A percentile compares a stretch with the other conserved stretches of the same genome.
These are phyloP conservation scores for Aureobasidium subglaciale DNA, from an alignment of 2,329 filamentous ascomycete species.

Conservation along the genomic window DNA sequence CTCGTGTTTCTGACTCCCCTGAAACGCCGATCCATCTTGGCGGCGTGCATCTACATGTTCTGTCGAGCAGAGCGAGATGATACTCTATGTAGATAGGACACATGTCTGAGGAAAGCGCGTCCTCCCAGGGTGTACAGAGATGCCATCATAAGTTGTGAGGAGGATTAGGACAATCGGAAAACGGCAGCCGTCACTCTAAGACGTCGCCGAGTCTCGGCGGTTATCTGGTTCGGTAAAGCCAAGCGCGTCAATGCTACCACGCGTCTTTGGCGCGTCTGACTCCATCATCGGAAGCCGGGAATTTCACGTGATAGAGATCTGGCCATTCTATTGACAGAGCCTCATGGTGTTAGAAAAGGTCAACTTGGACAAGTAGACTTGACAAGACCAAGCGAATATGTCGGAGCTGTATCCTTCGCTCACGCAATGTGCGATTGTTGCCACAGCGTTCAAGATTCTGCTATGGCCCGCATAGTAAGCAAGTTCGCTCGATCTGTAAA, in stretches of 20 bases:
- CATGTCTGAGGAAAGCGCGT: background rate
- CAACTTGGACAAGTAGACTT: background rate
- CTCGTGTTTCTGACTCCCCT: background rate
- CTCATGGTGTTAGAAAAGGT: background rate
- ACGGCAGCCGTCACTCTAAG: background rate
- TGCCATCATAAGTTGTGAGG: background rate
- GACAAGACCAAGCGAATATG: conserved; percentile 44
- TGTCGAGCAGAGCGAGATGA: background rate
- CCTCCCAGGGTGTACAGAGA: background rate
- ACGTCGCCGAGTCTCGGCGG: background rate
- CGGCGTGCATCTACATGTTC: background rate
- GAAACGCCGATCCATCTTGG: conserved; percentile 12
- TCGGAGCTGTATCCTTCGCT: conserved; percentile 79
- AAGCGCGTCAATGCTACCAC: background rate
- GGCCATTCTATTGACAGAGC: conserved; percentile 5
- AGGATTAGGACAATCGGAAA: background rate
- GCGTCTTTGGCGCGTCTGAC: background rate
- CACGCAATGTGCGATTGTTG: conserved; percentile 76
- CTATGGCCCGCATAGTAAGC: conserved; percentile 91
- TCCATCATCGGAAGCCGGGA: background rate
- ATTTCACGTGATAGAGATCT: conserved; percentile 7
- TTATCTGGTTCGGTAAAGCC: background rate
- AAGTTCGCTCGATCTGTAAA: conserved; percentile 11
- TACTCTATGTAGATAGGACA: background rate
- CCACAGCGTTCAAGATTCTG: conserved; percentile 82